These are phyloP conservation scores for Colletotrichum orbiculare DNA, from an alignment of 2,329 filamentous ascomycete species.

Conservation along the genomic window DNA sequence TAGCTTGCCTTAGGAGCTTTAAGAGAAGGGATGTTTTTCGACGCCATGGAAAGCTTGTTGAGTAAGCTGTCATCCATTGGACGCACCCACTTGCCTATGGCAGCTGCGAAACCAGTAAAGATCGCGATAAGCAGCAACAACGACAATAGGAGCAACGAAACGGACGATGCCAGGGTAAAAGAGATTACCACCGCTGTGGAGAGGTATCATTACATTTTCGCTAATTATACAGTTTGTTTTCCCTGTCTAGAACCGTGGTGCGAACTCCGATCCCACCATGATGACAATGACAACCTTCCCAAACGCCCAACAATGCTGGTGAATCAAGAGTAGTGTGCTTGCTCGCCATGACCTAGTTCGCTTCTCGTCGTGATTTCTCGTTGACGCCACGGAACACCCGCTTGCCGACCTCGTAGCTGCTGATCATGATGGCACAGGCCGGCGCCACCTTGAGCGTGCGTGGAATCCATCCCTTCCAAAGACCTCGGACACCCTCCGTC, in stretches of 20 bases:
- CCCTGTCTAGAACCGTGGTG: slow-evolving; percentile 23
- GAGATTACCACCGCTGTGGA: background rate
- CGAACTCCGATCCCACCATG: slow-evolving; percentile 25
- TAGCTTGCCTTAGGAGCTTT: too few species aligned
- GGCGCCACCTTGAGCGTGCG: slow-evolving; percentile 94
- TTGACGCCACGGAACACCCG: slow-evolving; percentile 84
- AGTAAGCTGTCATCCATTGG: too few species aligned
- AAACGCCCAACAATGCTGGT: slow-evolving; percentile 34
- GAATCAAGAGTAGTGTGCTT: slow-evolving; percentile 19
- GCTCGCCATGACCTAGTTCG: slow-evolving; percentile 11
- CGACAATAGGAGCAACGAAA: background rate
- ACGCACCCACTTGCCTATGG: too few species aligned
- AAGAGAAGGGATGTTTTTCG: too few species aligned
- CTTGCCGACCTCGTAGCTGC: slow-evolving; percentile 96
- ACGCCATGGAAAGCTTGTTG: background rate
- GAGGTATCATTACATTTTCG: slow-evolving; percentile 34
- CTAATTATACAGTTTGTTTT: slow-evolving; percentile 25
- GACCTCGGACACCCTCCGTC: slow-evolving; percentile 81
- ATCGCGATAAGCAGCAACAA: background rate
- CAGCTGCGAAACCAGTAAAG: too few species aligned
- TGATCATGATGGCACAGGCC: slow-evolving; percentile 99
- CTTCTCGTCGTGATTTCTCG: slow-evolving; percentile 49
- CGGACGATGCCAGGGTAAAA: background rate
- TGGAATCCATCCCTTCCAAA: slow-evolving; percentile 93
- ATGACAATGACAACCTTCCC: slow-evolving; percentile 27